A percentile compares a stretch with the other conserved stretches of the same genome.
These are phyloP conservation scores for Mrakia blollopis DNA, from an alignment of 768 basidiomycete genomes.

Conservation along the genomic window DNA sequence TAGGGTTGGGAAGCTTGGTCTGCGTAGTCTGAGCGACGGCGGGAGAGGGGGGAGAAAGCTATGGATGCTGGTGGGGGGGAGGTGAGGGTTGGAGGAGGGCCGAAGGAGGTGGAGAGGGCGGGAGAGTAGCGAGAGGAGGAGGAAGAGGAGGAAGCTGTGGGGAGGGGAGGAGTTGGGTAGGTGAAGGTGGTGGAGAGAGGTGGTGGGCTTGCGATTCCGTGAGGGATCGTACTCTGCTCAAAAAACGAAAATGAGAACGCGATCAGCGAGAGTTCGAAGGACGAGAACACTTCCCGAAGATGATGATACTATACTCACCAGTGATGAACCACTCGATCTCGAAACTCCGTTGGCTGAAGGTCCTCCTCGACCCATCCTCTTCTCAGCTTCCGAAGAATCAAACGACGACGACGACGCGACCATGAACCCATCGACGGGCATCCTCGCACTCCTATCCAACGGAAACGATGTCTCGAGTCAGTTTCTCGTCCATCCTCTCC, in stretches of 20 bases:
- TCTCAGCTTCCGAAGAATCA: neutral
- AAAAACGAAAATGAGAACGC: neutral
- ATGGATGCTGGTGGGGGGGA: constrained; percentile 29
- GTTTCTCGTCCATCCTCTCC: too few relatives aligned
- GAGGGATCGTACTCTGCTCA: neutral
- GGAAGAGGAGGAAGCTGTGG: neutral
- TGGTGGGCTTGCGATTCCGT: neutral
- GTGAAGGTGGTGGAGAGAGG: neutral
- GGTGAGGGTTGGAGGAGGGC: neutral
- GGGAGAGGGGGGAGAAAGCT: constrained; percentile 21
- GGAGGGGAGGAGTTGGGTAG: neutral
- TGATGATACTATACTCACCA: neutral
- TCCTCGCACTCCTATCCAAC: neutral
- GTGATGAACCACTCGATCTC: neutral
- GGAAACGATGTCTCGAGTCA: neutral
- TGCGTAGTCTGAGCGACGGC: constrained; percentile 32
- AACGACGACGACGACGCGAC: neutral
- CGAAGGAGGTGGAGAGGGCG: neutral
- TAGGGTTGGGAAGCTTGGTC: constrained; percentile 32
- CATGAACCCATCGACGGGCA: neutral
- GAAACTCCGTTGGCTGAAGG: neutral
- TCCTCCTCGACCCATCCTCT: neutral
- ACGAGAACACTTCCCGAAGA: neutral
- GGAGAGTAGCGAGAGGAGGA: constrained; percentile 10
- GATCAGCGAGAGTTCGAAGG: neutral